Base-by-base conservation (phyloP, 441 rosid genomes). In the Pelargonium fulgidum region DNA sequence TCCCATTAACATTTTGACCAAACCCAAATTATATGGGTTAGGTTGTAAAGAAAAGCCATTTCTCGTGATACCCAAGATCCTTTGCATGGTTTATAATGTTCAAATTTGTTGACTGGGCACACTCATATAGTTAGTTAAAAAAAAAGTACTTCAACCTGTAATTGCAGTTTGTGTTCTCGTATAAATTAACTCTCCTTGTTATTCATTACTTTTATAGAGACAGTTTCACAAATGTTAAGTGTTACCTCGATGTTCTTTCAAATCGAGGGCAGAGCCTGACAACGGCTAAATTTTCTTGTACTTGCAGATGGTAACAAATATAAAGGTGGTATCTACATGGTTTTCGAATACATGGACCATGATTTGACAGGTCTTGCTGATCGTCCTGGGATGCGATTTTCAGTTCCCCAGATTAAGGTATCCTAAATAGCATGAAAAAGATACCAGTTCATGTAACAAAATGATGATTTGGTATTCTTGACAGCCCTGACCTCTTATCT, bases 331-430 rank as follows among this genome's bases (percentile, higher is more conserved):
- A 91, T 88, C 73, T 93, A 93, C 81, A 92, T 94, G 98, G 99
- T 94, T 39, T 94, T 92, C 68, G 98, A 94, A 75, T 94, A 94
- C 82, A 94, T 94, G 99, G 99, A 94, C 79, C 99, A 94, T 79
- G 98, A 94, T 75, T 82, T 93, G 80, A 91, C 96, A 14, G 99
- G 99, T 67, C 97, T 94, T 73, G 88, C 97, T 75, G 94, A 94
- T 81, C 98, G 98, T 77, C 99, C 97, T 75, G 99, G 97, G 68
- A 79, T 90, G 83, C 89, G 97, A 81, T 94, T 94, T 83, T 79
- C 97, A 1, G 89, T 84, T 67, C 82, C 90, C 39, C 90, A 86
- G 73, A 84, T 86, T 66, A 86, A 86, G 84, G 88, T 84, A 62
- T 54, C 22, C 17, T 45, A 50, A 6, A 54, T 54, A 54, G 61